A percentile compares a stretch with the other conserved stretches of the same genome.
These are phyloP conservation scores for Globisporangium lucens DNA, from an alignment of 352 stramenopile species.

Conservation along the genomic window DNA sequence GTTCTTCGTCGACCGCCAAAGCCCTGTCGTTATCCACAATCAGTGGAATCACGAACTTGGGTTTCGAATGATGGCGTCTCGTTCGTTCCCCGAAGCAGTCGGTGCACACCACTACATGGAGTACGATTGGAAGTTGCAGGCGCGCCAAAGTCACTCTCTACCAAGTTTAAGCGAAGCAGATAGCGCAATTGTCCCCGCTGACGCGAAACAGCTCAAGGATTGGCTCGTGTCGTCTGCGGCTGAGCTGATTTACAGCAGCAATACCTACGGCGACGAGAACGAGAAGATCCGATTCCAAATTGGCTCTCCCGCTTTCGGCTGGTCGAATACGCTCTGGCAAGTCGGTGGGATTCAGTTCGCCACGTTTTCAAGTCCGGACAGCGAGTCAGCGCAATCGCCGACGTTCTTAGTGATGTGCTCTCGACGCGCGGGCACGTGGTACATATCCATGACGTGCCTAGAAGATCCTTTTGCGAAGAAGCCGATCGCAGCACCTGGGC, in stretches of 20 bases:
- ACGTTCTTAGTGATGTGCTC: conserved; percentile 73
- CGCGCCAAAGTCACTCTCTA: conserved; percentile 9
- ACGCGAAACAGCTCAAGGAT: conserved; percentile 14
- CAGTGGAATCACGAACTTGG: conserved; percentile 49
- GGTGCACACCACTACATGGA: conserved; percentile 57
- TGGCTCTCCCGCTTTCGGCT: conserved; percentile 50
- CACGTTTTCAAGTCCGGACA: conserved; percentile 33
- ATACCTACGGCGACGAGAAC: conserved; percentile 5
- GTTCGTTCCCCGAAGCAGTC: conserved; percentile 50
- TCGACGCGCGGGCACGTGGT: conserved; percentile 67
- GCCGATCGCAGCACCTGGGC: conserved; percentile 13
- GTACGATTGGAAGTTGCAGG: conserved; percentile 70
- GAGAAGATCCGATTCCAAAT: conserved; percentile 64
- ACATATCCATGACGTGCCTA: conserved; percentile 60
- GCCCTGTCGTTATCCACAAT: conserved; percentile 65
- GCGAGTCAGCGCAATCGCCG: conserved; percentile 10
- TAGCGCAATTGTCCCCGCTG: not conserved
- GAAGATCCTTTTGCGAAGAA: conserved; percentile 37
- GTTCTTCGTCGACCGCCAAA: conserved; percentile 67
- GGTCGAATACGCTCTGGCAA: conserved; percentile 81
- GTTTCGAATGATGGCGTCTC: conserved; percentile 43
- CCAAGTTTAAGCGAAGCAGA: not conserved
- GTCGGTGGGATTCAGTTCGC: conserved; percentile 83
- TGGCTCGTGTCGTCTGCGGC: conserved; percentile 39
- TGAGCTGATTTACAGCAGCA: conserved; percentile 7